Base-by-base conservation (phyloP, 2,329 filamentous ascomycete genomes). In the Rachicladosporium sp. region DNA sequence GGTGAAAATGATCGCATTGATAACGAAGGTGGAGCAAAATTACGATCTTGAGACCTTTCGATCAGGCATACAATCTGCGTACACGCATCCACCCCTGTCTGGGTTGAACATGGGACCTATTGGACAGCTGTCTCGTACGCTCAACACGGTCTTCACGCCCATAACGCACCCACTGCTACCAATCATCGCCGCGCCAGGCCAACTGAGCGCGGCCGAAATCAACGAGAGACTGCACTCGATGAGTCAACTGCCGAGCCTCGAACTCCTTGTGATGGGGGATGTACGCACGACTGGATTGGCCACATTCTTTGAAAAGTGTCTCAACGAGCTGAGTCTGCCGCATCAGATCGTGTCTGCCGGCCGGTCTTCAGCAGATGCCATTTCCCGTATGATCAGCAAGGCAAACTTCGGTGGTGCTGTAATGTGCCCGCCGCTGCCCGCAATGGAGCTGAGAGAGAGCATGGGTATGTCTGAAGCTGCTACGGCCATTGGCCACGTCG, bases 41-140 rank as follows among this genome's bases (percentile, higher is more conserved):
- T 91, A 93, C 55, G 84, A 93, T 63, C 71, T 93, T 29, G 86
- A 93, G 59, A 88, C 88, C 60, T 93, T 93, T 62, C 78, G 85
- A 27, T 86, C 82, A 7, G 73, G 78, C 47, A 79, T 91, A 56
- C 77, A 77, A 52, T 66, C 72, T 23, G 76, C 80, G 46, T 79
- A 81, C 47, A 73, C 80, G 0, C 70, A 80, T 6, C 83, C 84
- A 7, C 81, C 82, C 1, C 69, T 93, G 29, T 91, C 84, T 2
- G 84, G 82, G 5, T 76, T 93, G 48, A 91, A 91, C 59, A 91
- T 91, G 83, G 83, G 83, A 19, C 79, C 84, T 50, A 75, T 78
- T 11, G 86, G 86, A 8, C 85, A 93, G 55, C 74, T 93, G 37
- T 91, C 85, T 1, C 74, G 86, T 51, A 82, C 82, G 0, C 67